Percentiles rank a stretch among this genome's conserved stretches.
phyloP scores from a whole-genome alignment of 176 grass and related monocot genomes.

The Melocanna baccifera region DNA sequence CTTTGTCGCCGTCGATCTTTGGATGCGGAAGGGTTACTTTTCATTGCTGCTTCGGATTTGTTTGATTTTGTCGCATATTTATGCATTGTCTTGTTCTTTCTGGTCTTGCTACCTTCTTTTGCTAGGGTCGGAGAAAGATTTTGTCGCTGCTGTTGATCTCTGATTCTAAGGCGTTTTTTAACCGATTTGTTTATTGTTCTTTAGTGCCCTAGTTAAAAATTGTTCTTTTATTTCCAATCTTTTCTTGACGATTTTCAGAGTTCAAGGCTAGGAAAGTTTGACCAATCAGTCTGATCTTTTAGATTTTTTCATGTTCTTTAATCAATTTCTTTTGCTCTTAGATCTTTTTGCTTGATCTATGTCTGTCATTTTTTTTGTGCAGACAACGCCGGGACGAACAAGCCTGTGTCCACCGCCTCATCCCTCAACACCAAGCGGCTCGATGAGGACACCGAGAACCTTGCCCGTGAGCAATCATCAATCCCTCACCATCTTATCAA shows the following conservation, averaged over 20 bases:
- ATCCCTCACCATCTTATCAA: neutral
- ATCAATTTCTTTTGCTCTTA: neutral
- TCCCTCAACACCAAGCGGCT: constrained; percentile 72
- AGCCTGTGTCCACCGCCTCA: constrained; percentile 65
- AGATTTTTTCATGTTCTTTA: neutral
- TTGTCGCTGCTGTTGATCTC: neutral
- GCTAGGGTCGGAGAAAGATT: constrained; percentile 4
- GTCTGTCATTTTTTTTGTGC: neutral
- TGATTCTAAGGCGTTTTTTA: neutral
- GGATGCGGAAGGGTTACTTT: neutral
- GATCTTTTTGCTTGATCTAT: neutral
- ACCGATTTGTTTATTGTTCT: neutral
- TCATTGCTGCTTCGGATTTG: neutral
- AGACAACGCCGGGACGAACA: constrained; percentile 70
- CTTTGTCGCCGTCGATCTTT: neutral
- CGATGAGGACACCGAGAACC: constrained; percentile 65
- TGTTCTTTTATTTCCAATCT: neutral
- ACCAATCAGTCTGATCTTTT: neutral
- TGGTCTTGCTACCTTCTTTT: neutral
- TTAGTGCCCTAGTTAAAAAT: neutral
- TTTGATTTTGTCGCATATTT: neutral
- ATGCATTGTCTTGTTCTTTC: neutral
- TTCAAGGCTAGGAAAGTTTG: neutral
- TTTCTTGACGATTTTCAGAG: neutral
- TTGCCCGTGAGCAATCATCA: constrained; percentile 53